Evolutionary conservation across 2,329 filamentous ascomycete species (phyloP).

Genomic region (Canariomyces notabilis): DNA sequence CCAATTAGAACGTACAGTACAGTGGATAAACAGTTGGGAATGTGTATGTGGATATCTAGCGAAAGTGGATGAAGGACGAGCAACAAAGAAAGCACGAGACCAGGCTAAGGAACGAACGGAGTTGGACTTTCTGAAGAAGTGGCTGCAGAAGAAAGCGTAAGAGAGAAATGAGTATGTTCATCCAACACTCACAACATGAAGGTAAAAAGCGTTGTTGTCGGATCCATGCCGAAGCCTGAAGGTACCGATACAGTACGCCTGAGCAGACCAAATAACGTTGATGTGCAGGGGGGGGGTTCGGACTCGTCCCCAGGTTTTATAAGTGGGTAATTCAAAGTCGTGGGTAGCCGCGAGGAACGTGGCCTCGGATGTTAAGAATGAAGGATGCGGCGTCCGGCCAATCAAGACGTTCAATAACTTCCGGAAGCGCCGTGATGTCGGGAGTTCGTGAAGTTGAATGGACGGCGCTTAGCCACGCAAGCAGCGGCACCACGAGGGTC

Average conservation of each 20-base stretch:
- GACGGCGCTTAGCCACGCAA: constrained; percentile 30
- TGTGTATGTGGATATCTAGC: not conserved
- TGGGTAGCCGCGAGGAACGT: constrained; percentile 2
- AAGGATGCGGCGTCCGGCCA: constrained; percentile 25
- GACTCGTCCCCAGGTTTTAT: constrained; percentile 11
- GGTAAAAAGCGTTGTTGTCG: constrained; percentile 61
- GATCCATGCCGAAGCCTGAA: constrained; percentile 44
- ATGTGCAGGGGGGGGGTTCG: no score
- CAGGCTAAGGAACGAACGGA: constrained; percentile 14
- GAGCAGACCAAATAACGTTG: constrained; percentile 5
- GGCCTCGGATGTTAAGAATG: constrained; percentile 22
- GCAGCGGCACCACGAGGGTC: constrained; percentile 15
- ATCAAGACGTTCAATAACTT: constrained; percentile 21
- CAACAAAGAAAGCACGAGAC: constrained; percentile 13
- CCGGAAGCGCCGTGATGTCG: constrained; percentile 31
- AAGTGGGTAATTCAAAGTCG: no score
- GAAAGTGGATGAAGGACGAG: constrained; percentile 1
- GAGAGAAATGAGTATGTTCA: constrained; percentile 16
- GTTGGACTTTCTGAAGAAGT: no score
- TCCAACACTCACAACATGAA: constrained; percentile 59
- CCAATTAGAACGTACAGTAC: no score
- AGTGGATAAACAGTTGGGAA: not conserved
- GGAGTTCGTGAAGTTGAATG: constrained; percentile 23
- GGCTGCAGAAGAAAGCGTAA: constrained; percentile 11
- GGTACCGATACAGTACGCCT: constrained; percentile 26